Evolutionary conservation across 2,329 filamentous ascomycete species (phyloP).

Genomic region (Ambrosiella cleistominuta): DNA sequence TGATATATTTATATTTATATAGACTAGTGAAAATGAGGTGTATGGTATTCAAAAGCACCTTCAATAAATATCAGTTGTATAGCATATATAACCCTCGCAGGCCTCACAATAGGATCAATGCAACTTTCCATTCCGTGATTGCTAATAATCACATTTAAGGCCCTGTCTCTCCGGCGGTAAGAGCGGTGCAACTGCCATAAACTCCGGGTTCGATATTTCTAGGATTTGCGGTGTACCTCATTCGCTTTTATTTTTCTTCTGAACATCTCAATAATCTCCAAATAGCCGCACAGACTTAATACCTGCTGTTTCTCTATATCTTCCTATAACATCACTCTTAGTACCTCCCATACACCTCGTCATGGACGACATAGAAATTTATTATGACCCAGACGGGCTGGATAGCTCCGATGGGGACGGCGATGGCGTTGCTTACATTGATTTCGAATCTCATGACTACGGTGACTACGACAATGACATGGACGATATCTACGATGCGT

Average conservation of each 20-base stretch:
- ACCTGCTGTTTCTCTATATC: neutral
- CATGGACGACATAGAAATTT: neutral
- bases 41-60: no score
- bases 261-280: neutral
- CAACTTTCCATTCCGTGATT: no score
- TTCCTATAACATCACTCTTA: neutral
- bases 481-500: no score
- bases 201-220: neutral
- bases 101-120: no score
- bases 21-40: no score
- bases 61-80: no score
- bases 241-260: neutral
- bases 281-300: neutral
- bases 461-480: neutral
- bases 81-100: no score
- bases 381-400: neutral
- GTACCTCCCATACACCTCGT: neutral
- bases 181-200: neutral
- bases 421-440: neutral
- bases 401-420: neutral
- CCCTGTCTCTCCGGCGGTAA: neutral
- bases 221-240: neutral
- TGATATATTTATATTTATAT: no score
- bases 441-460: neutral
- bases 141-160: no score